Evolutionary conservation across 805 yeast genomes (phyloP), one percentile per base, ranked within the genome.

Genomic region (Candida xyloterini): DNA sequence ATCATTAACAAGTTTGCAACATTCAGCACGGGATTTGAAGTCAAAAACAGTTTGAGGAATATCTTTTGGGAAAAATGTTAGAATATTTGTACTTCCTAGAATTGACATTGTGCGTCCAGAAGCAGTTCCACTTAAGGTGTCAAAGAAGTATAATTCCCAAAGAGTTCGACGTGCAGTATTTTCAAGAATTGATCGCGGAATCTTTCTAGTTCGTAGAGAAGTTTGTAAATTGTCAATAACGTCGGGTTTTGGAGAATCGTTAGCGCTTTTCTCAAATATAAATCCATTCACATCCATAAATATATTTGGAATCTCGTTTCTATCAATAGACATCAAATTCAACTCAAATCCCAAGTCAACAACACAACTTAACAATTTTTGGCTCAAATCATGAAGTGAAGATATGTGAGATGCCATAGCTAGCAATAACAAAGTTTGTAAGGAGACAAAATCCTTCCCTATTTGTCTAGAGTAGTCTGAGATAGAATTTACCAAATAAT

Each of bases 121-220:
- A 0, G 80, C 76, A 6, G 78, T 73, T 1, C 79, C 79, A 43
- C 73, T 71, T 26, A 73, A 59, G 8, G 74, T 70, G 52, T 74
- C 80, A 36, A 74, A 62, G 49, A 73, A 74, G 48, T 70, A 69
- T 5, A 73, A 50, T 40, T 74, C 80, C 79, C 79, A 74, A 44
- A 72, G 67, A 9, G 73, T 63, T 41, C 76, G 59, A 39, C 79
- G 61, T 5, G 69, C 68, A 28, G 62, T 52, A 41, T 67, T 68
- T 25, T 50, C 51, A 8, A 60, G 30, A 7, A 59, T 48, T 5
- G 40, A 32, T 15, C 43, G 38, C 0, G 62, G 56, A 3, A 59
- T 45, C 11, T 40, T 40, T 2, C 33, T 21, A 2, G 54, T 44
- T 32, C 66, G 43, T 16, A 41, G 36, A n/a, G 53, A 24, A 1